phyloP scores from a whole-genome alignment of 345 rosid genomes.

The Murraya paniculata region DNA sequence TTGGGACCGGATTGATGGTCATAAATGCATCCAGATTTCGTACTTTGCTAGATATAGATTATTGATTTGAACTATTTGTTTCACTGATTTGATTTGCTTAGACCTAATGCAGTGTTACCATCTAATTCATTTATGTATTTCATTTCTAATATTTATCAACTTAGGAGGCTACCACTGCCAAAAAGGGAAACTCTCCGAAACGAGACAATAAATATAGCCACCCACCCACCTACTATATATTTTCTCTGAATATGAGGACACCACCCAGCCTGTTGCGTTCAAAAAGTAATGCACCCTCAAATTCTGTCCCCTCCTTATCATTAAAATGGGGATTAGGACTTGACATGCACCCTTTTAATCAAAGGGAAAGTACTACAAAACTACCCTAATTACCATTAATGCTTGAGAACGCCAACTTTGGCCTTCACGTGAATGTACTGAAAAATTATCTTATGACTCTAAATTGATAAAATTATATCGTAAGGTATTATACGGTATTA shows the following conservation, averaged over 20 bases:
- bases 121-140: not conserved
- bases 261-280: not conserved
- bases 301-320: slow-evolving; percentile 2
- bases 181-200: slow-evolving; percentile 17
- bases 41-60: not conserved
- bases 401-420: not conserved
- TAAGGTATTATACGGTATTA: no score
- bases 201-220: not conserved
- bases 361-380: not conserved
- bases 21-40: no score
- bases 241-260: not conserved
- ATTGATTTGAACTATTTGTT: not conserved
- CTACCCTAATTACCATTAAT: not conserved
- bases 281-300: not conserved
- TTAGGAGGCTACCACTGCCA: slow-evolving; percentile 4
- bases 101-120: not conserved
- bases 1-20: no score
- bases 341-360: not conserved
- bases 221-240: not conserved
- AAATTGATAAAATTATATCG: no score
- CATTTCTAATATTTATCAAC: no score
- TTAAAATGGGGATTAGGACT: not conserved
- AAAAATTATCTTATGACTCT: not conserved
- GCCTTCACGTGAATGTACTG: not conserved
- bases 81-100: not conserved